Conservation (phyloP, 1,139 yeast genomes). For the Geotrichum bryndzae region DNA sequence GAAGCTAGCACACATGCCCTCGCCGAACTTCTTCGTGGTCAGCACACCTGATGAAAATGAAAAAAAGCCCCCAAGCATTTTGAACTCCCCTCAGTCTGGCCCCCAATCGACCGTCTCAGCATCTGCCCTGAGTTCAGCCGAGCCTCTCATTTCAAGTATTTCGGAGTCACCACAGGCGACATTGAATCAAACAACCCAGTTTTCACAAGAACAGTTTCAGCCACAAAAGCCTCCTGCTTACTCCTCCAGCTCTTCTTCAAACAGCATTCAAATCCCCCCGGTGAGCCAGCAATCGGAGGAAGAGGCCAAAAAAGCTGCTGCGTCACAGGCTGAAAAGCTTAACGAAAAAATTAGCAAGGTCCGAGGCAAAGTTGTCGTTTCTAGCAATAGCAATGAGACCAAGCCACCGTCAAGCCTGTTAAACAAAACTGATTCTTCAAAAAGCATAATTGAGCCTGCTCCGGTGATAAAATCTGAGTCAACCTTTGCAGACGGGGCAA, state of each 20-base stretch:
- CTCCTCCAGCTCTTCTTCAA: not conserved
- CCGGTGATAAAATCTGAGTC: not conserved
- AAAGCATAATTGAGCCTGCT: not conserved
- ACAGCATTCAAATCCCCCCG: not conserved
- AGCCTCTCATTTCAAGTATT: not conserved
- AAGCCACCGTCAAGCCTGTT: conserved; percentile 14
- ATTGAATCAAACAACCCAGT: not conserved
- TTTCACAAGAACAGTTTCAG: not conserved
- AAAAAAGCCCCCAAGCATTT: conserved; percentile 5
- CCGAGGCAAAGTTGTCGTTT: conserved; percentile 18
- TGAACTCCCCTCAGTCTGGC: not conserved
- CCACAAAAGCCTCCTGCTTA: not conserved
- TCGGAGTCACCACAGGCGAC: not conserved
- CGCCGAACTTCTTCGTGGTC: not conserved
- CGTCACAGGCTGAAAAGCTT: conserved; percentile 14
- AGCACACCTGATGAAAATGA: not conserved
- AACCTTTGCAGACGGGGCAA: not conserved
- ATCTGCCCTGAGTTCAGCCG: conserved; percentile 1
- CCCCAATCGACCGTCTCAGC: not conserved
- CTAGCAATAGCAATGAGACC: conserved; percentile 1
- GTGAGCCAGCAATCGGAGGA: conserved; percentile 10
- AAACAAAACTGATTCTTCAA: not conserved
- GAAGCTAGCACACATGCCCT: not conserved
- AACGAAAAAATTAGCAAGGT: conserved; percentile 18
- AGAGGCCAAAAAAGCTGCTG: conserved; percentile 17